Percentiles rank a stretch among this genome's conserved stretches.
Conservation (phyloP, 495 filamentous ascomycete species). For the Penicillium cataractarum region DNA sequence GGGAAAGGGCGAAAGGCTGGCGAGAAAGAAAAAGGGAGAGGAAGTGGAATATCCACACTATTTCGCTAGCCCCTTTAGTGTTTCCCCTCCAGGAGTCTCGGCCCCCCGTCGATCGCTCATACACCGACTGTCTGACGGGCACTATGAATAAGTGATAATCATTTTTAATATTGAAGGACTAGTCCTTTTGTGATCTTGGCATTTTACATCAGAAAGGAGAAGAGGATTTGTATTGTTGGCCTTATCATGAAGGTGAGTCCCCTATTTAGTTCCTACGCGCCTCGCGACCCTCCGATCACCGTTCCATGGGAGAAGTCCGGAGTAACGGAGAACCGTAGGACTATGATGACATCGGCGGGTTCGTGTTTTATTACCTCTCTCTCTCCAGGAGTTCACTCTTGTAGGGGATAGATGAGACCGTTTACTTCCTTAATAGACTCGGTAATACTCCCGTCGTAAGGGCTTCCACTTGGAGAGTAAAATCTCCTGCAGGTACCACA, state of each 20-base stretch:
- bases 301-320: constrained; percentile 11
- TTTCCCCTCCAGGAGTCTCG: constrained; percentile 32
- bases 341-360: neutral
- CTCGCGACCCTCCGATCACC: constrained; percentile 1
- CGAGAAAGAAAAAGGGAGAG: constrained; percentile 26
- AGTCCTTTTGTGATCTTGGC: neutral
- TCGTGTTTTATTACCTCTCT: neutral
- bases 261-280: constrained; percentile 6
- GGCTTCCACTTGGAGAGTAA: neutral
- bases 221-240: neutral
- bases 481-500: constrained; percentile 9
- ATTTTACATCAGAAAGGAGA: neutral
- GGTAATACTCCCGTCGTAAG: too few relatives aligned
- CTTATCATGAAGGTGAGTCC: neutral
- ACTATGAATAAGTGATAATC: neutral
- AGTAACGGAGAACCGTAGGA: neutral
- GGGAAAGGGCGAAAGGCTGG: neutral
- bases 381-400: neutral
- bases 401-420: neutral
- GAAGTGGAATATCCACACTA: constrained; percentile 13
- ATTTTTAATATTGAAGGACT: neutral
- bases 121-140: constrained; percentile 35
- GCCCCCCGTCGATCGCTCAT: constrained; percentile 30
- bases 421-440: neutral
- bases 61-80: constrained; percentile 30